A percentile compares a stretch with the other conserved stretches of the same genome.
phyloP scores from a whole-genome alignment of 1,139 yeast species.

The Ogataea hybrid region DNA sequence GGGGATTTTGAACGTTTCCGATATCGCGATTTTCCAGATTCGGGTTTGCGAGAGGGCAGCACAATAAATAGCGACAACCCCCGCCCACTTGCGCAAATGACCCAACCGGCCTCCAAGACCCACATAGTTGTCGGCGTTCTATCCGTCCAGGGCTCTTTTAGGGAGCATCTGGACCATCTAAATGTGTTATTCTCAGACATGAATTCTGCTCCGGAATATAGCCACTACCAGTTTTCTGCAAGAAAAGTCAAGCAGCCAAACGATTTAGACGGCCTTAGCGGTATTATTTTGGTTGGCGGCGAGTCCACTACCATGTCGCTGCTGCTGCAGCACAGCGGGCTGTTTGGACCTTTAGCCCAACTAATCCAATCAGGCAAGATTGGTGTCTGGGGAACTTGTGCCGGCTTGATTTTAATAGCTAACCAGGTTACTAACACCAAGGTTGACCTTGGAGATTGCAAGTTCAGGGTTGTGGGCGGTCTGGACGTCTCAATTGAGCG shows the following conservation, averaged over 20 bases:
- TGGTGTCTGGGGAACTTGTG: slow-evolving; percentile 86
- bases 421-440: slow-evolving; percentile 54
- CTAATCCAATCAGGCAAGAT: slow-evolving; percentile 48
- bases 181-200: slow-evolving; percentile 41
- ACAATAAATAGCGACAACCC: slow-evolving; percentile 3
- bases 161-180: slow-evolving; percentile 64
- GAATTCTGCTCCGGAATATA: slow-evolving; percentile 16
- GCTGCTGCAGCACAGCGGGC: slow-evolving; percentile 63
- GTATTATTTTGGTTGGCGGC: slow-evolving; percentile 73
- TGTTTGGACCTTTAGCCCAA: slow-evolving; percentile 53
- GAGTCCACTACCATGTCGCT: slow-evolving; percentile 77
- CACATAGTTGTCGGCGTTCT: slow-evolving; percentile 58
- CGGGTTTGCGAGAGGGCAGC: slow-evolving; percentile 1
- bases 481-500: slow-evolving; percentile 63
- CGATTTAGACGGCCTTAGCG: slow-evolving; percentile 52
- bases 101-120: not conserved
- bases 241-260: slow-evolving; percentile 52
- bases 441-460: slow-evolving; percentile 35
- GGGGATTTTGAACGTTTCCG: slow-evolving; percentile 1
- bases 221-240: slow-evolving; percentile 31
- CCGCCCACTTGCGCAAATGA: not conserved
- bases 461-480: slow-evolving; percentile 62
- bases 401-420: slow-evolving; percentile 72
- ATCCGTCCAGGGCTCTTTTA: slow-evolving; percentile 80
- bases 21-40: not conserved